phyloP scores from a whole-genome alignment of 345 rosid species.

The Boechera retrofracta region DNA sequence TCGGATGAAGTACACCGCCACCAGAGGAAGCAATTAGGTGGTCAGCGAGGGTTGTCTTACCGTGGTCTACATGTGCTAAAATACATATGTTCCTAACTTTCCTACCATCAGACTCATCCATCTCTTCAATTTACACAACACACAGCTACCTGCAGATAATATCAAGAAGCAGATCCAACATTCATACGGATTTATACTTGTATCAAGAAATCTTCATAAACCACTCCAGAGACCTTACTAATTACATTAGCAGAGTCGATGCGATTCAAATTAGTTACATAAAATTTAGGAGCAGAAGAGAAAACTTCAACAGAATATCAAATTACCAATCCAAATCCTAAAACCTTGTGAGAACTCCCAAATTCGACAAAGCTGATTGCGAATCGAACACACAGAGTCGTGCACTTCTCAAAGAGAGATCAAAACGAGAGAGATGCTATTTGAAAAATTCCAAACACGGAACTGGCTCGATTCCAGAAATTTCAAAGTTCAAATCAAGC shows the following conservation, averaged over 20 bases:
- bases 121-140: constrained; percentile 20
- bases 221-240: not conserved
- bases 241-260: constrained; percentile 18
- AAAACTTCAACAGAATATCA: not conserved
- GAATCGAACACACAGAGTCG: not conserved
- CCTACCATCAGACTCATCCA: constrained; percentile 55
- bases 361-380: not conserved
- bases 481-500: not conserved
- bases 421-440: constrained; percentile 17
- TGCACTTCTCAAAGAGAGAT: not conserved
- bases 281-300: not conserved
- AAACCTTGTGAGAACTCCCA: not conserved
- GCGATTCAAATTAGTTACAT: constrained; percentile 7
- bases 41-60: constrained; percentile 93
- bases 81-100: constrained; percentile 83
- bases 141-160: constrained; percentile 25
- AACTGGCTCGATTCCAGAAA: constrained; percentile 1
- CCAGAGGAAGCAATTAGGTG: constrained; percentile 87
- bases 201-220: no score
- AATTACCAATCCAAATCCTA: not conserved
- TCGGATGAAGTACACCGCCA: constrained; percentile 79
- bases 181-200: not conserved
- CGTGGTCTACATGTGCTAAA: constrained; percentile 95
- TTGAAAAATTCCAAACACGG: not conserved
- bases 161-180: not conserved